Percentiles rank a stretch among this genome's conserved stretches.
These are phyloP conservation scores for Alternaria ventricosa DNA, from an alignment of 2,329 filamentous ascomycete genomes.

Conservation along the genomic window DNA sequence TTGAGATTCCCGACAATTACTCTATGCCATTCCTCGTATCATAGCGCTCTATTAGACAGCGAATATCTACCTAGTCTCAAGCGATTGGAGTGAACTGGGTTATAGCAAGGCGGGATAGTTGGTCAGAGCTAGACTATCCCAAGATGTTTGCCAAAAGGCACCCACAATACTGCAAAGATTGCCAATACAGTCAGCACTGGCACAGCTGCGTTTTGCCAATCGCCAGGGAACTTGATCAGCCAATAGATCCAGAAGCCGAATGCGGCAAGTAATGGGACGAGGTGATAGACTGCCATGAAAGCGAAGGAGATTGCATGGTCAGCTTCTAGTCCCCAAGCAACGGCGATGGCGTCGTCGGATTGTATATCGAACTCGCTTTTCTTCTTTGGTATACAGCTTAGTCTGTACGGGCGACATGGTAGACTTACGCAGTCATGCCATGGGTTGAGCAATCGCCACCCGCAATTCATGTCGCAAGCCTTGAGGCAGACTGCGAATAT, in stretches of 20 bases:
- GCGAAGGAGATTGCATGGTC: background rate
- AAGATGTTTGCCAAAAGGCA: background rate
- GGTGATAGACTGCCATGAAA: constrained; percentile 1
- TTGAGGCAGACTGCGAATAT: background rate
- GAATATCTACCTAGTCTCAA: background rate
- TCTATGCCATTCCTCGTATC: background rate
- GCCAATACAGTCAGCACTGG: constrained; percentile 1
- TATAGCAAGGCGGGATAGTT: background rate
- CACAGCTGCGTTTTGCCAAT: constrained; percentile 3
- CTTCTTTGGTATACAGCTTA: background rate
- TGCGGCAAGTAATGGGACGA: background rate
- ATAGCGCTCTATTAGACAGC: background rate
- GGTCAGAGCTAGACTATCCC: background rate
- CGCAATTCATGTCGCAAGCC: background rate
- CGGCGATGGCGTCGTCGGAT: background rate
- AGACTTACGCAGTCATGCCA: background rate
- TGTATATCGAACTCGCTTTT: background rate
- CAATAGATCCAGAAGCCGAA: constrained; percentile 9
- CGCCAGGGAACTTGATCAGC: background rate
- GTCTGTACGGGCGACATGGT: background rate
- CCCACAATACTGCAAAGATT: background rate
- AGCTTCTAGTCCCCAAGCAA: background rate
- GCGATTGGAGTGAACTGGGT: background rate
- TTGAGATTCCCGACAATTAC: background rate
- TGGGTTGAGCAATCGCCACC: background rate